phyloP scores from a whole-genome alignment of 805 yeast genomes.

The Schwanniomyces occidentalis region DNA sequence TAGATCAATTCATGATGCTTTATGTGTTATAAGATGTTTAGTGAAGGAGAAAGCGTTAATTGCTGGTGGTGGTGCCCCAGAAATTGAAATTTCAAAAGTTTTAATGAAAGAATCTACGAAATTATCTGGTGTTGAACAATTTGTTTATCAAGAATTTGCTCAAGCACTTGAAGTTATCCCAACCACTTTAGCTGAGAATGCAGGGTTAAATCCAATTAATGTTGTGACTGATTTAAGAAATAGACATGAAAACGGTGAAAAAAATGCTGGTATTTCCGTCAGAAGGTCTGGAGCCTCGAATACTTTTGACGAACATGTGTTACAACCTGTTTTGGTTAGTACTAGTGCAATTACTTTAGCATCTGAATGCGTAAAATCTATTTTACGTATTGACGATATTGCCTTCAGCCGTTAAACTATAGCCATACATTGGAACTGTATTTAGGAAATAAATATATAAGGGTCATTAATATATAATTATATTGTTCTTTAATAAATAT shows the following conservation, averaged over 20 bases:
- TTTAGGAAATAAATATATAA: slow-evolving; percentile 1
- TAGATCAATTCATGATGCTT: slow-evolving; percentile 94
- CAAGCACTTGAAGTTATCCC: slow-evolving; percentile 91
- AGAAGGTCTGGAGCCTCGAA: slow-evolving; percentile 92
- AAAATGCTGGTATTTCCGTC: slow-evolving; percentile 92
- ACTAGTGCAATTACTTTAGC: slow-evolving; percentile 94
- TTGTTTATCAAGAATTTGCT: slow-evolving; percentile 90
- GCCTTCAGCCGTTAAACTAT: slow-evolving; percentile 59
- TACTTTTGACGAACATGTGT: slow-evolving; percentile 88
- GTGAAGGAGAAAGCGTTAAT: slow-evolving; percentile 86
- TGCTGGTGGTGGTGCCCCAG: slow-evolving; percentile 99
- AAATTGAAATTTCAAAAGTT: slow-evolving; percentile 80
- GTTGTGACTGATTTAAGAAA: slow-evolving; percentile 91
- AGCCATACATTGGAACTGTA: slow-evolving; percentile 1
- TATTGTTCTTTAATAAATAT: slow-evolving; percentile 3
- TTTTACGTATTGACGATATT: slow-evolving; percentile 95
- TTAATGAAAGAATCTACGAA: slow-evolving; percentile 69
- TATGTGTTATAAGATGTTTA: slow-evolving; percentile 87
- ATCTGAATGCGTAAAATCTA: slow-evolving; percentile 94
- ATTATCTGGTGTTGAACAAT: slow-evolving; percentile 82
- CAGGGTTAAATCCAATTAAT: slow-evolving; percentile 87
- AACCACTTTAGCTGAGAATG: slow-evolving; percentile 91
- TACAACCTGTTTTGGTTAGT: slow-evolving; percentile 94
- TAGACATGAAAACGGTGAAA: slow-evolving; percentile 88
- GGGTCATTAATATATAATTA: slow-evolving; percentile 1